A percentile compares a stretch with the other conserved stretches of the same genome.
Conservation (phyloP, 2,329 filamentous ascomycete species). For the Raffaelea arxii region DNA sequence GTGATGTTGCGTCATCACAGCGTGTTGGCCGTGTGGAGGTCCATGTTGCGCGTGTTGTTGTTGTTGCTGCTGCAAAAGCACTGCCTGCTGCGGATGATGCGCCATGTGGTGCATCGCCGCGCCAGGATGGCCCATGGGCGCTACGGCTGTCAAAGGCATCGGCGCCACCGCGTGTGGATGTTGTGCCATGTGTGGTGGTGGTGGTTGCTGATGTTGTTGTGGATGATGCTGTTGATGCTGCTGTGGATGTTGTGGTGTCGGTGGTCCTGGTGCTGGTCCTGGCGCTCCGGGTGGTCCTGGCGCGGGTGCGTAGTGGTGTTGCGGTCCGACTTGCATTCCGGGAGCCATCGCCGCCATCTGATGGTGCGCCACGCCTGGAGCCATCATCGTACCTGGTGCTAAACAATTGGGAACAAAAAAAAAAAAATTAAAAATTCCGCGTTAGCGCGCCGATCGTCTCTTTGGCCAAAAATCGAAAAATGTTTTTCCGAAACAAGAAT, state of each 20-base stretch:
- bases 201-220: conserved; percentile 2
- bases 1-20: conserved; percentile 38
- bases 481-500: no score
- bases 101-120: neutral
- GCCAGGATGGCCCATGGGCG: neutral
- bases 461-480: no score
- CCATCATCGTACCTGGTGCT: conserved; percentile 9
- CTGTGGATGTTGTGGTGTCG: conserved; percentile 2
- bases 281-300: conserved; percentile 4
- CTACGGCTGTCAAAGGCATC: conserved; percentile 3
- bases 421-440: neutral
- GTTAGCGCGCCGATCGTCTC: no score
- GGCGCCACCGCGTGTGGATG: conserved; percentile 4
- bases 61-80: no score
- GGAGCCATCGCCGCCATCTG: conserved; percentile 8
- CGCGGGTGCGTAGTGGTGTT: conserved; percentile 6
- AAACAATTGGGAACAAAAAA: neutral
- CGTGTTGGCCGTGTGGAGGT: conserved; percentile 26
- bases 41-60: conserved; percentile 28
- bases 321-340: no score
- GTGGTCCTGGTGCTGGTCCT: conserved; percentile 1
- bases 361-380: conserved; percentile 8
- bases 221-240: conserved; percentile 3
- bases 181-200: neutral
- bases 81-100: neutral